phyloP scores from a whole-genome alignment of 192 early-diverging fungal species.

The Chytriomyces sp. region DNA sequence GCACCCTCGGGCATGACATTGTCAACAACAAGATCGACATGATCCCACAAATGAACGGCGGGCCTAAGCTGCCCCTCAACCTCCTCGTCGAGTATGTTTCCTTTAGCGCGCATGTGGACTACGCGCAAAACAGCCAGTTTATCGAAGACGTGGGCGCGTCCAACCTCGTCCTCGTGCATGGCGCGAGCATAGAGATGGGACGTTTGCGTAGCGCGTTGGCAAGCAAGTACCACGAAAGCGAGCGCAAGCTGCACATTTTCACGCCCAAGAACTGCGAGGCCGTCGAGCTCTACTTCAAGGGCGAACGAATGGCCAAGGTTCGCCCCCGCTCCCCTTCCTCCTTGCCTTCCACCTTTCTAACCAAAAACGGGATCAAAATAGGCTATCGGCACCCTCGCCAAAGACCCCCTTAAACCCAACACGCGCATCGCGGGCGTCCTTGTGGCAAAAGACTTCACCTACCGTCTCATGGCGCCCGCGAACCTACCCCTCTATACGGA shows the following conservation, averaged over 20 bases:
- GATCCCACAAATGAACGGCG: conserved; percentile 78
- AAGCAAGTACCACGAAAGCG: conserved; percentile 69
- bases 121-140: conserved; percentile 92
- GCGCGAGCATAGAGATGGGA: conserved; percentile 93
- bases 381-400: conserved; percentile 85
- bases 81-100: conserved; percentile 92
- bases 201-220: conserved; percentile 83
- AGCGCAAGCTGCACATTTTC: conserved; percentile 75
- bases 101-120: conserved; percentile 98
- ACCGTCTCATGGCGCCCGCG: conserved; percentile 76
- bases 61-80: conserved; percentile 69
- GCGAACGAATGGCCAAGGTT: conserved; percentile 91
- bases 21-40: conserved; percentile 82
- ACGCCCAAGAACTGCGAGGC: conserved; percentile 89
- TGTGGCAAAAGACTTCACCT: conserved; percentile 87
- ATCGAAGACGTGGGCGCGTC: conserved; percentile 93
- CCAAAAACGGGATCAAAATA: conserved; percentile 30
- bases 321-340: background rate
- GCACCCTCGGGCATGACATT: conserved; percentile 81
- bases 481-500: conserved; percentile 86
- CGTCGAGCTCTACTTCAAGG: conserved; percentile 88
- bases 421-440: conserved; percentile 74
- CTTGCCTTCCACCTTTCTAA: too few species aligned
- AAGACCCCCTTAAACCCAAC: conserved; percentile 69
- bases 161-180: conserved; percentile 92